Evolutionary conservation across 2,329 filamentous ascomycete genomes (phyloP), one percentile per base, ranked within the genome.

Genomic region (Penicillium capsulatum): DNA sequence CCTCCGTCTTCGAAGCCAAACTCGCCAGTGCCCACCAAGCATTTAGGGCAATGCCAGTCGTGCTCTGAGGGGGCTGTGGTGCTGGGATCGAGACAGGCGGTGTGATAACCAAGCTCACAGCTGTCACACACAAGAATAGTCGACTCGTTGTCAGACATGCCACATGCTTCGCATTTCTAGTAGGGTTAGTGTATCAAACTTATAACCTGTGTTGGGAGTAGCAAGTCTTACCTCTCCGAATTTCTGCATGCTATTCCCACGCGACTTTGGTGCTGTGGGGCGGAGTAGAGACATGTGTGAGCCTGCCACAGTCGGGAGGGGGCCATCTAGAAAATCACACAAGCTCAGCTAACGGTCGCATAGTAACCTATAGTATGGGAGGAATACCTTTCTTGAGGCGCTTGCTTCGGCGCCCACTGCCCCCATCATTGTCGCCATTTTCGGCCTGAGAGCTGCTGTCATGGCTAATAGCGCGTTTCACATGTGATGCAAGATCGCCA

Each of bases 1-100:
- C 90, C 90, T 16, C 92, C 92, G 64, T 98, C 92, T 60, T 97
- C 91, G 47, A 98, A 98, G 0, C 92, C 92, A 57, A 95, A 98
- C 51, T 97, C 89, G 27, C 91, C 90, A 40, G 94, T 94, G 32
- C 92, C 92, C 16, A 98, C 92, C 17, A 98, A 77, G 61, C 92
- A 98, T 57, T 89, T 81, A 0, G 92, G 85, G 53, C 92, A 98
- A 61, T 97, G 91, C 92, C 92, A 98, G 58, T 97, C 92, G 37
- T 81, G 76, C 16, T 92, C 85, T 0, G 89, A 88, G 48, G 84
- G 80, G 7, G 76, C 71, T 53, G 83, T 84, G 30, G 94, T 70
- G 2, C 86, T 87, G 22, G 90, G 91, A 50, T 98, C 92, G 14
- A 97, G 77, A 58, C 92, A 98, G 44, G 81, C 76, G 54, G 84